Percentiles rank a stretch among this genome's conserved stretches.
Evolutionary conservation across 345 rosid species (phyloP).

Genomic region (Eucalyptus microcorys): DNA sequence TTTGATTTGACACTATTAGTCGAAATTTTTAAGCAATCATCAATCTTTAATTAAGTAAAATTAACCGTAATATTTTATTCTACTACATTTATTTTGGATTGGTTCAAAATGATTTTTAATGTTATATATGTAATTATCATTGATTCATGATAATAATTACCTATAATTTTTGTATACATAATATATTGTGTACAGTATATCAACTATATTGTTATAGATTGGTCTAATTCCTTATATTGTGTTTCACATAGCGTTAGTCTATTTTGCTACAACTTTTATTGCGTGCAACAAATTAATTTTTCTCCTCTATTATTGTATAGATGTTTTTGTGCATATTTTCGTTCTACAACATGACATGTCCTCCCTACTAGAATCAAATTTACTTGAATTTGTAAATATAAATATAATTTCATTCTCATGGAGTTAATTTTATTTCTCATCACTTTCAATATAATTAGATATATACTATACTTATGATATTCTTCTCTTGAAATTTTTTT

Average conservation of each 20-base stretch:
- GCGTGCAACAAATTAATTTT: neutral
- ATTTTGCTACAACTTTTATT: neutral
- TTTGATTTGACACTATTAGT: neutral
- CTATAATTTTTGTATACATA: neutral
- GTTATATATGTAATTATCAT: too few relatives aligned
- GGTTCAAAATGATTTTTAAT: neutral
- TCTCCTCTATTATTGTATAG: neutral
- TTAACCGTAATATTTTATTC: neutral
- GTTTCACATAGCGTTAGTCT: neutral
- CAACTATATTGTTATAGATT: neutral
- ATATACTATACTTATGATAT: neutral
- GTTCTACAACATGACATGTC: neutral
- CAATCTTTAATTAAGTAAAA: neutral
- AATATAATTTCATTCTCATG: neutral
- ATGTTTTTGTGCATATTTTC: neutral
- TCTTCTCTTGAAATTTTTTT: neutral
- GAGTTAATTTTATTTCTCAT: neutral
- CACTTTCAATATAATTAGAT: neutral
- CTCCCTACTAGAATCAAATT: neutral
- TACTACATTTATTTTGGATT: neutral
- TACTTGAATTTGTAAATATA: neutral
- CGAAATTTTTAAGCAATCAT: neutral
- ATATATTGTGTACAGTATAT: neutral
- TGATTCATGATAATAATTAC: too few relatives aligned
- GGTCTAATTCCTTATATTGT: neutral